phyloP scores from a whole-genome alignment of 208 protist genomes.

The Crithidia acanthocephali region DNA sequence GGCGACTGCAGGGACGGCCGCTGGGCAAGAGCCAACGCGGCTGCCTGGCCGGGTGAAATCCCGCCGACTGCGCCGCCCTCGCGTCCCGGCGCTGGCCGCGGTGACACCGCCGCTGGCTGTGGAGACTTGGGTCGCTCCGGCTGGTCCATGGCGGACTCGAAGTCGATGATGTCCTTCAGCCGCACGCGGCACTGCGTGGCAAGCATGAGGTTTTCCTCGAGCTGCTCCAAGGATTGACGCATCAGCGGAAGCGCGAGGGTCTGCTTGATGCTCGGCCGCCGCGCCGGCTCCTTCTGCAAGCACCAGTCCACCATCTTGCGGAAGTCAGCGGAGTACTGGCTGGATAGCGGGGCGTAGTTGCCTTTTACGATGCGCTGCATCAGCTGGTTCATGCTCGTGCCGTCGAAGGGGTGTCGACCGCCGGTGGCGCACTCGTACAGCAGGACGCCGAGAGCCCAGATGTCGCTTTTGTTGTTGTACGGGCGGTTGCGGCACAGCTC shows the following conservation, averaged over 20 bases:
- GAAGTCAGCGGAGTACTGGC: conserved; percentile 84
- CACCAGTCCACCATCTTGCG: conserved; percentile 90
- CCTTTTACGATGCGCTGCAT: conserved; percentile 93
- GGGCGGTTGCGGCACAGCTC: conserved; percentile 95
- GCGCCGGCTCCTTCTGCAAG: conserved; percentile 80
- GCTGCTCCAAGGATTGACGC: conserved; percentile 70
- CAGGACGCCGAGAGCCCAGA: conserved; percentile 94
- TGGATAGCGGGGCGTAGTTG: conserved; percentile 79
- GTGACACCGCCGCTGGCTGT: conserved; percentile 11
- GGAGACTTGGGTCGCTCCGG: conserved; percentile 27
- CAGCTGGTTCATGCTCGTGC: conserved; percentile 93
- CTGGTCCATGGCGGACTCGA: conserved; percentile 53
- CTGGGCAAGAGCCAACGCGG: conserved; percentile 72
- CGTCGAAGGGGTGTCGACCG: conserved; percentile 93
- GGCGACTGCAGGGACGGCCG: conserved; percentile 20
- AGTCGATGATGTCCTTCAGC: conserved; percentile 90
- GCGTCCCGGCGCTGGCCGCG: conserved; percentile 5
- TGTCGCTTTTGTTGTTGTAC: conserved; percentile 97
- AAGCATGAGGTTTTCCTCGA: conserved; percentile 91
- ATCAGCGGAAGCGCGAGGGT: conserved; percentile 71
- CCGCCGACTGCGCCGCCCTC: conserved; percentile 47
- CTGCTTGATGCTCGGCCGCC: conserved; percentile 85
- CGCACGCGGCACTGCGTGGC: conserved; percentile 87
- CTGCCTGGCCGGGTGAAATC: conserved; percentile 79
- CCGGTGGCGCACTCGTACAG: conserved; percentile 89